A percentile compares a stretch with the other conserved stretches of the same genome.
Evolutionary conservation across 495 filamentous ascomycete genomes (phyloP).

Genomic region (Daldinia bambusicola): DNA sequence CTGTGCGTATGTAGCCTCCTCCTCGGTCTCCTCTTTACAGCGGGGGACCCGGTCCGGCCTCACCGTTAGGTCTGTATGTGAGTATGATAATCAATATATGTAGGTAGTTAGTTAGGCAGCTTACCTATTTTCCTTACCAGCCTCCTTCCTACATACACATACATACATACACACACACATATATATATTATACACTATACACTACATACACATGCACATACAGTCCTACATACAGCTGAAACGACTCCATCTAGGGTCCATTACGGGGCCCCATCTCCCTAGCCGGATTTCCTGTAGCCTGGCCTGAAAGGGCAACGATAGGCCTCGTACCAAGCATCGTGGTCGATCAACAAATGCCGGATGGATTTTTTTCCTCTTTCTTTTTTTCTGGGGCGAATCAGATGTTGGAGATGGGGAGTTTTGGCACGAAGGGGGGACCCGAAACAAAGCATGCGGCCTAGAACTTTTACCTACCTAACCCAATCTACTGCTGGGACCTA

Average conservation of each 20-base stretch:
- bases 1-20: not conserved
- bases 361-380: conserved; percentile 19
- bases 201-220: not conserved
- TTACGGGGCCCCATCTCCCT: conserved; percentile 25
- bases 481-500: conserved; percentile 25
- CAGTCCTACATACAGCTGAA: conserved; percentile 19
- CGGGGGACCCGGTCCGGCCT: conserved; percentile 8
- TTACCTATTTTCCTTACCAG: not conserved
- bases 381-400: conserved; percentile 24
- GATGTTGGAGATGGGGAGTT: conserved; percentile 17
- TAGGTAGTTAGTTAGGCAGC: not conserved
- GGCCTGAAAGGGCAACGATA: conserved; percentile 40
- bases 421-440: conserved; percentile 15
- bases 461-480: conserved; percentile 12
- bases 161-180: not conserved
- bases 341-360: conserved; percentile 34
- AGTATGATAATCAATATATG: not conserved
- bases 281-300: conserved; percentile 11
- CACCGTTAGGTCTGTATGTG: conserved; percentile 6
- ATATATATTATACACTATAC: too few species aligned
- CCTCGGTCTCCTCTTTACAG: conserved; percentile 6
- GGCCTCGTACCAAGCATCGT: conserved; percentile 26
- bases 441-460: conserved; percentile 23
- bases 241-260: conserved; percentile 11
- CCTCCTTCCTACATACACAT: not conserved